Percentiles rank a stretch among this genome's conserved stretches.
Conservation (phyloP, 1,139 yeast genomes). For the Nadsonia commutata region DNA sequence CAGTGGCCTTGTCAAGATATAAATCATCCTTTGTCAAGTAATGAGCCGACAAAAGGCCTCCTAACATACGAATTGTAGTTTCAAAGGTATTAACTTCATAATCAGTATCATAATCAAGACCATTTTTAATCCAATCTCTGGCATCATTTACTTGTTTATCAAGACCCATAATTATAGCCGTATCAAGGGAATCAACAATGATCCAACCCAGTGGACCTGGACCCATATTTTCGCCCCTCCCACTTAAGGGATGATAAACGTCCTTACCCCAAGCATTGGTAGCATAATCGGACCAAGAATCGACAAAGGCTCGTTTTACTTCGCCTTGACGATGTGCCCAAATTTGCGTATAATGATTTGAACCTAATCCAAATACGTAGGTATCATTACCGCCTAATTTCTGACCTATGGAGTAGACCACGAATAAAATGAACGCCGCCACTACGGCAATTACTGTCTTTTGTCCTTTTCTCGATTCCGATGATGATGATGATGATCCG, state of each 20-base stretch:
- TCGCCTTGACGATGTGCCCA: slow-evolving; percentile 37
- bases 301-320: slow-evolving; percentile 50
- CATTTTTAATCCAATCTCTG: slow-evolving; percentile 56
- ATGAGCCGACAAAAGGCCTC: slow-evolving; percentile 76
- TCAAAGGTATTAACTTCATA: slow-evolving; percentile 75
- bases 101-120: slow-evolving; percentile 46
- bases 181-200: slow-evolving; percentile 79
- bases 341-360: slow-evolving; percentile 8
- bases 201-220: slow-evolving; percentile 86
- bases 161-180: slow-evolving; percentile 69
- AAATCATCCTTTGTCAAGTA: slow-evolving; percentile 56
- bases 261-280: slow-evolving; percentile 76
- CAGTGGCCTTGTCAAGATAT: slow-evolving; percentile 66
- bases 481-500: too few species aligned
- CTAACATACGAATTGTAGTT: slow-evolving; percentile 86
- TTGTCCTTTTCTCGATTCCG: slow-evolving; percentile 8
- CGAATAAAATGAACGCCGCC: slow-evolving; percentile 11
- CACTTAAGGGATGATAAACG: slow-evolving; percentile 45
- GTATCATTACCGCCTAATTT: slow-evolving; percentile 1
- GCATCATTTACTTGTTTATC: slow-evolving; percentile 51
- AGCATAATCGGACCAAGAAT: slow-evolving; percentile 69
- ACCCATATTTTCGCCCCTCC: slow-evolving; percentile 63
- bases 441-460: slow-evolving; percentile 10
- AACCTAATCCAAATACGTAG: slow-evolving; percentile 1
- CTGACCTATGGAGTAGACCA: slow-evolving; percentile 13